These are phyloP conservation scores for Cucurbita argyrosperma DNA, from an alignment of 306 rosid genomes.

Conservation along the genomic window DNA sequence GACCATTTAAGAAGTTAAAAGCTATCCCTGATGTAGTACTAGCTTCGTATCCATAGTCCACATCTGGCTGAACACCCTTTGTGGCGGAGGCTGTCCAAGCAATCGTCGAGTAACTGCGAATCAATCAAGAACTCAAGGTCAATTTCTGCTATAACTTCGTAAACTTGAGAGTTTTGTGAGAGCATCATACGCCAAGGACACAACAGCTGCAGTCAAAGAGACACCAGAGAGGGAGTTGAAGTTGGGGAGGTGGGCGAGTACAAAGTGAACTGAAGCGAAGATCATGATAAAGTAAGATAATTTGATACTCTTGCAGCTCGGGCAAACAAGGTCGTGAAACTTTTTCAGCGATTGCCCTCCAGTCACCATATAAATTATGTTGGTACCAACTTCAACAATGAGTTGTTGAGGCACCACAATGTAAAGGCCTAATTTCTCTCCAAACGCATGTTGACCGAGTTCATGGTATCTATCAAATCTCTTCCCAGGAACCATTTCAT, in stretches of 20 bases:
- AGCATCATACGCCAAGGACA: slow-evolving; percentile 33
- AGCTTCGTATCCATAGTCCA: slow-evolving; percentile 39
- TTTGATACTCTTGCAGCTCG: slow-evolving; percentile 19
- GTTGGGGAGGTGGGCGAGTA: slow-evolving; percentile 46
- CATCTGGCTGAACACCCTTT: slow-evolving; percentile 51
- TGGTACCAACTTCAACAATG: slow-evolving; percentile 26
- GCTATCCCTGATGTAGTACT: slow-evolving; percentile 30
- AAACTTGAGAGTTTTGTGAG: not conserved
- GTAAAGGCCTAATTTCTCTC: slow-evolving; percentile 45
- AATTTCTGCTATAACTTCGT: not conserved
- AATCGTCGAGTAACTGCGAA: slow-evolving; percentile 74
- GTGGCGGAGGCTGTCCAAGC: slow-evolving; percentile 53
- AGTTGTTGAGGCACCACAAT: slow-evolving; percentile 52
- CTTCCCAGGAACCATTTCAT: slow-evolving; percentile 45
- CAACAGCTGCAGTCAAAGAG: slow-evolving; percentile 30
- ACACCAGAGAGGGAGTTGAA: slow-evolving; percentile 37
- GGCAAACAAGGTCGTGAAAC: slow-evolving; percentile 22
- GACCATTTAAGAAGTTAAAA: slow-evolving; percentile 51
- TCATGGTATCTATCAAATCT: slow-evolving; percentile 50
- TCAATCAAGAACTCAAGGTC: not conserved
- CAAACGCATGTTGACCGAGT: slow-evolving; percentile 41
- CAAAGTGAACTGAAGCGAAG: slow-evolving; percentile 44
- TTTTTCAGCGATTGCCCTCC: slow-evolving; percentile 44
- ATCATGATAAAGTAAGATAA: slow-evolving; percentile 38
- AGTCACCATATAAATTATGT: slow-evolving; percentile 46